Evolutionary conservation across 371 early-diverging fungal genomes (phyloP).

Genomic region (Apophysomyces elegans): DNA sequence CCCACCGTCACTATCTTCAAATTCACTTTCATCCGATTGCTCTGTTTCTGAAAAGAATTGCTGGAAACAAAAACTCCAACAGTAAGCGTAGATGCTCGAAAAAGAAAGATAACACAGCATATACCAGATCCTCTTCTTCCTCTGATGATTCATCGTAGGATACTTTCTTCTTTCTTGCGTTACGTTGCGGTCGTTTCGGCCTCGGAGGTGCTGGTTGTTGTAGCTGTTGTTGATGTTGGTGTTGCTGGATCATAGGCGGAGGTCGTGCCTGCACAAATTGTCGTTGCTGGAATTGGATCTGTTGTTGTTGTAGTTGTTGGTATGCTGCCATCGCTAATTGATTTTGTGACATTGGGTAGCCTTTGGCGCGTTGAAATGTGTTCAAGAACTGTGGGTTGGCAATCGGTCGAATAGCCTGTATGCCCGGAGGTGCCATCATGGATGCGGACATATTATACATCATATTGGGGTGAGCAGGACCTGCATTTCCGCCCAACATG

Average conservation of each 20-base stretch:
- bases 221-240: conserved; percentile 25
- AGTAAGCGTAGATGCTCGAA: neutral
- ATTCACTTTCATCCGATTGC: conserved; percentile 29
- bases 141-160: conserved; percentile 51
- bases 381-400: conserved; percentile 32
- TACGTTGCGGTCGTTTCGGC: conserved; percentile 39
- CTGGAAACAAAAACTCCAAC: conserved; percentile 21
- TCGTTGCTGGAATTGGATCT: conserved; percentile 8
- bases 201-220: conserved; percentile 33
- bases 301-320: conserved; percentile 11
- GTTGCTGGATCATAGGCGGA: conserved; percentile 9
- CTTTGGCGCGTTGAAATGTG: conserved; percentile 24
- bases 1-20: conserved; percentile 28
- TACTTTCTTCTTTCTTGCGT: conserved; percentile 41
- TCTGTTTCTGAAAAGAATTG: conserved; percentile 38
- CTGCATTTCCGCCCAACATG: conserved; percentile 7
- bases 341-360: conserved; percentile 20
- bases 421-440: conserved; percentile 26
- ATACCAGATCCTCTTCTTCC: conserved; percentile 44
- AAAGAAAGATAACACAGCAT: neutral
- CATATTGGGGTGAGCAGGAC: conserved; percentile 25
- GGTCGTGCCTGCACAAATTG: conserved; percentile 11
- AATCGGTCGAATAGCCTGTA: conserved; percentile 22
- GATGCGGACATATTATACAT: conserved; percentile 29
- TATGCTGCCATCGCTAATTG: conserved; percentile 13